A percentile compares a stretch with the other conserved stretches of the same genome.
These are phyloP conservation scores for Aspergillus arachidicola DNA, from an alignment of 2,329 filamentous ascomycete species.

Conservation along the genomic window DNA sequence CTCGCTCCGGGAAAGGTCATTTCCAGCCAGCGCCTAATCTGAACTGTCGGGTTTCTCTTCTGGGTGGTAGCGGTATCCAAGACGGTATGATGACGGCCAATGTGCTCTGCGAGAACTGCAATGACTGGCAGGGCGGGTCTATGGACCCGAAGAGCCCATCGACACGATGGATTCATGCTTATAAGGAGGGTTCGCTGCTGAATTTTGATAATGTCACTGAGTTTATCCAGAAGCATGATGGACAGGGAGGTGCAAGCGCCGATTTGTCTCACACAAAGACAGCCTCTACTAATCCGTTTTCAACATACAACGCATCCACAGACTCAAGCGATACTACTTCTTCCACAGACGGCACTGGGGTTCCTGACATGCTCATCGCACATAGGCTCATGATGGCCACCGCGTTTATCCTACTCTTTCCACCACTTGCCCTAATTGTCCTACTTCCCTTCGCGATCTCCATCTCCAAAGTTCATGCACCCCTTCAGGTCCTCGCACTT, in stretches of 20 bases:
- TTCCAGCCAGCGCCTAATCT: slow-evolving; percentile 50
- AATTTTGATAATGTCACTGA: slow-evolving; percentile 22
- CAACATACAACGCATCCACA: slow-evolving; percentile 13
- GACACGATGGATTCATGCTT: slow-evolving; percentile 31
- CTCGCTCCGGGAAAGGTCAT: slow-evolving; percentile 55
- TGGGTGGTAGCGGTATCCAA: slow-evolving; percentile 61
- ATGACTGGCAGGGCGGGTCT: slow-evolving; percentile 24
- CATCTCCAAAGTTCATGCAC: slow-evolving; percentile 14
- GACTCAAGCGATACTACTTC: slow-evolving; percentile 1
- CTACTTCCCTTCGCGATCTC: slow-evolving; percentile 17
- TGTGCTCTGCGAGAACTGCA: slow-evolving; percentile 44
- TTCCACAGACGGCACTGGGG: not conserved
- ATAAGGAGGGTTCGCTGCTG: slow-evolving; percentile 26
- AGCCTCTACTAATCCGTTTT: slow-evolving; percentile 23
- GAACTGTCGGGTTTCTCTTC: slow-evolving; percentile 52
- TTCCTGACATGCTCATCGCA: slow-evolving; percentile 8
- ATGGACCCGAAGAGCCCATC: slow-evolving; percentile 20
- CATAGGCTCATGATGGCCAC: slow-evolving; percentile 28
- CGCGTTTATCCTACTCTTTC: slow-evolving; percentile 26
- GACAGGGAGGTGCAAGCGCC: slow-evolving; percentile 17
- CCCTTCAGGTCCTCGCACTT: slow-evolving; percentile 50
- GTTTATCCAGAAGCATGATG: slow-evolving; percentile 25
- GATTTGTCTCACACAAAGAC: slow-evolving; percentile 27
- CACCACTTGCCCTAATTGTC: slow-evolving; percentile 22
- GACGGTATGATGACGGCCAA: slow-evolving; percentile 61